Base-by-base conservation (phyloP, 2,329 filamentous ascomycete species). In the Albifimbria verrucaria region DNA sequence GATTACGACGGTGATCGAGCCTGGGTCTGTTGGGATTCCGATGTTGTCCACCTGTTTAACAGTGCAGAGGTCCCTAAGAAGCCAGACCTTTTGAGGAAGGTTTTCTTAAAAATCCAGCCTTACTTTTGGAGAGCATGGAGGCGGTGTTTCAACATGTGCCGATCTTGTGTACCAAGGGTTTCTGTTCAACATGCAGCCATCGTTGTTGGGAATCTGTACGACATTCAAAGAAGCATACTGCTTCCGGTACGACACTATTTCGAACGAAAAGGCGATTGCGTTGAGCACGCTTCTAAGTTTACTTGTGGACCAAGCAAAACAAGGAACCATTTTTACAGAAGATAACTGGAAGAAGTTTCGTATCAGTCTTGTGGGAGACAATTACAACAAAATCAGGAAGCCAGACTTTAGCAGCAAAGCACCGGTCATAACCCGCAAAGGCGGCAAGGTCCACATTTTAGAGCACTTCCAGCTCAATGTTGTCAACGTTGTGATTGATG, bases 1-100 rank as follows among this genome's bases (percentile, higher is more conserved):
- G 90, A 93, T 62, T 93, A 92, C 56, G 89, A 93, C 58, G 90
- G 90, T 0, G 90, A 94, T 56, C 79, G 74, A n/a, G 82, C 88
- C 4, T 92, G 88, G 88, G 71, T 90, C 0, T 90, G 87, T 61
- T 93, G 87, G 87, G 88, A 92, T 24, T 72, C 75, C 0, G 68
- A 72, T 0, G 77, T 94, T 3, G 87, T 90, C 0, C 60, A 73
- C 5, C 83, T 83, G n/a, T 93, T 93, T 59, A 58, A 62, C 4
- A 91, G 89, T 53, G 81, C 83, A 0, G n/a, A 62, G 0, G 57
- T 62, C 2, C 63, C 63, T 2, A 2, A 49, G 0, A 52, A 59
- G 9, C 70, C 70, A 0, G 76, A 82, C 50, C 65, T 86, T 0
- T 71, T 79, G n/a, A 56, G 7, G 43, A 52, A 2, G 65, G 81